These are phyloP conservation scores for Endocalyx cinctus DNA, from an alignment of 2,329 filamentous ascomycete genomes.

Conservation along the genomic window DNA sequence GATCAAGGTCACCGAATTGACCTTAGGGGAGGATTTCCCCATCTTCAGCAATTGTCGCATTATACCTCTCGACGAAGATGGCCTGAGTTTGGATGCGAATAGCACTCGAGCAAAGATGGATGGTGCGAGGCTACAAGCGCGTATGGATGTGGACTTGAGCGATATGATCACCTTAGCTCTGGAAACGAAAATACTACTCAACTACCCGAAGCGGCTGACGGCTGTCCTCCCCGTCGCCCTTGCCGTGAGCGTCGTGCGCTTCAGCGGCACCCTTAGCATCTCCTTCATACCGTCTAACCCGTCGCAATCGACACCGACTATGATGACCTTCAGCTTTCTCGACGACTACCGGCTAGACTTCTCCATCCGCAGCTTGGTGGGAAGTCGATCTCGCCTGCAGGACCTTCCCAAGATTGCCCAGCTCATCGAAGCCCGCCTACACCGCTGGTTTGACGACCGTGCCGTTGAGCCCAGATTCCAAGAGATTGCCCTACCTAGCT, in stretches of 20 bases:
- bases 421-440: slow-evolving; percentile 72
- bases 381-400: slow-evolving; percentile 73
- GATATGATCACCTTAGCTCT: slow-evolving; percentile 93
- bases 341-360: slow-evolving; percentile 84
- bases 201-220: slow-evolving; percentile 86
- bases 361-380: slow-evolving; percentile 73
- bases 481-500: slow-evolving; percentile 74
- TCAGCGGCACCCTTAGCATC: slow-evolving; percentile 89
- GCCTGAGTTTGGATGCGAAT: slow-evolving; percentile 51
- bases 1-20: slow-evolving; percentile 90
- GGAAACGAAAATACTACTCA: slow-evolving; percentile 89
- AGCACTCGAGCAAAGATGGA: slow-evolving; percentile 44
- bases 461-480: slow-evolving; percentile 83
- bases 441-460: slow-evolving; percentile 84
- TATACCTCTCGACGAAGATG: slow-evolving; percentile 83
- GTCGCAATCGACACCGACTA: slow-evolving; percentile 69
- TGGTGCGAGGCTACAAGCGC: slow-evolving; percentile 78
- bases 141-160: slow-evolving; percentile 95
- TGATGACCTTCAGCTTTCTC: slow-evolving; percentile 90
- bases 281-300: slow-evolving; percentile 81
- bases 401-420: slow-evolving; percentile 88
- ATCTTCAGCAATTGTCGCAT: slow-evolving; percentile 98
- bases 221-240: slow-evolving; percentile 89
- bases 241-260: slow-evolving; percentile 85
- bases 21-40: slow-evolving; percentile 91